Percentiles rank a stretch among this genome's conserved stretches.
phyloP scores from a whole-genome alignment of 257 asterid species.

The Solanum sitiens region DNA sequence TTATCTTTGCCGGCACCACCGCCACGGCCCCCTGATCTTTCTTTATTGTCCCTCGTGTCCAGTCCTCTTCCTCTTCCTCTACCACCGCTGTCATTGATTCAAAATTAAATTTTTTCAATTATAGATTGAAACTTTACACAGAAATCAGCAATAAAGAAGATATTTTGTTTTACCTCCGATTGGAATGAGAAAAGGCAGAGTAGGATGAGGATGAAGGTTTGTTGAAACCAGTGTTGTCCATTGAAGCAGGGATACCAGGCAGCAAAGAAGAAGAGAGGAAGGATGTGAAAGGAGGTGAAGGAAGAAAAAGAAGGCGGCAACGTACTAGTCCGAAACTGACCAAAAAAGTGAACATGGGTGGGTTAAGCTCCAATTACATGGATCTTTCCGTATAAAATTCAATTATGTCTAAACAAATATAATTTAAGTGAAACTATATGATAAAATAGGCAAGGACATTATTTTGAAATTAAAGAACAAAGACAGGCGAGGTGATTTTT shows the following conservation, averaged over 20 bases:
- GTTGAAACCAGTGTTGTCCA: background rate
- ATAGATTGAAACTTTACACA: background rate
- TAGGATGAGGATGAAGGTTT: conserved; percentile 17
- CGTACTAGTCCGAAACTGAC: conserved; percentile 20
- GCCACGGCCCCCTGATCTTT: conserved; percentile 35
- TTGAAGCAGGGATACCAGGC: conserved; percentile 2
- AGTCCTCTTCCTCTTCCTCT: conserved; percentile 31
- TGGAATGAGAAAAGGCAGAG: conserved; percentile 33
- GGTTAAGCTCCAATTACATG: too few relatives aligned
- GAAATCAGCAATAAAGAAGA: background rate
- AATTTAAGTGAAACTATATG: too few relatives aligned
- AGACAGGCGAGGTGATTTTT: too few relatives aligned
- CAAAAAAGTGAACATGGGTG: background rate
- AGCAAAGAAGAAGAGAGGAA: conserved; percentile 10
- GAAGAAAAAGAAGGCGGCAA: conserved; percentile 16
- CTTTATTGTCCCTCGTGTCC: conserved; percentile 24
- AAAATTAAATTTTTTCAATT: background rate
- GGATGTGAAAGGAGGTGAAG: conserved; percentile 1
- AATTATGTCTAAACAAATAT: too few relatives aligned
- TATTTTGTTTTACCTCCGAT: conserved; percentile 19
- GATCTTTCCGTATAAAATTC: too few relatives aligned
- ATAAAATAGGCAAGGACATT: too few relatives aligned
- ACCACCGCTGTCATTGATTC: conserved; percentile 21
- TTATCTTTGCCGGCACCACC: conserved; percentile 40
- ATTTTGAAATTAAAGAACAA: too few relatives aligned